Base-by-base conservation (phyloP, 2,329 filamentous ascomycete genomes). In the Harringtonia lauricola region DNA sequence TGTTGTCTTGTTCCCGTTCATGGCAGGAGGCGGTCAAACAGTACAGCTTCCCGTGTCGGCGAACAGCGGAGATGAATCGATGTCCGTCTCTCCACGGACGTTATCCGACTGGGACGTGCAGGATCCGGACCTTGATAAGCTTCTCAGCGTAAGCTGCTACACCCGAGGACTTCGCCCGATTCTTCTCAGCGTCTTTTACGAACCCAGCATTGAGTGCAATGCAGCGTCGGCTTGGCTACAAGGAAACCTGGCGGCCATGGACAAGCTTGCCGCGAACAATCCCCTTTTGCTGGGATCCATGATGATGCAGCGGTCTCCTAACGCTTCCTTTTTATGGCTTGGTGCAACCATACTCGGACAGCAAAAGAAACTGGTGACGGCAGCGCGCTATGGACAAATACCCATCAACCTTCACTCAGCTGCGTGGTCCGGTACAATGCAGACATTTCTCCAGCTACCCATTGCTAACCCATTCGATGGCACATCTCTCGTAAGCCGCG, bases 211-310 rank as follows among this genome's bases (percentile, higher is more conserved):
- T 6, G 43, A 56, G 28, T 60, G 55, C 47, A 60, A 60, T 45
- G 44, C 48, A 4, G 52, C 50, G n/a, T 53, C 51, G 28, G 49
- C 55, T 39, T 60, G 55, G 56, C 42, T 60, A 8, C 52, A 59
- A 42, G 53, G 55, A 43, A 41, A 48, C 15, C 39, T 56, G 9
- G 51, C 53, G 31, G 51, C 53, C 21, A 55, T 60, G 26, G 46
- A 53, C 31, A 15, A 34, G 24, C 26, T 54, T 30, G 41, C 51
- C 24, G 37, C 36, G 9, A 42, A 48, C 21, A 45, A 47, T 14
- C 46, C 45, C 2, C 22, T 39, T 29, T 15, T 53, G 22, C 45
- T 57, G 21, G 51, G 50, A 18, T 51, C 49, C 21, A 56, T 60
- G 49, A 39, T 55, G 33, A 56, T 55, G 50, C 48, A 52, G 31